Evolutionary conservation across 2,329 filamentous ascomycete species (phyloP), one percentile per base, ranked within the genome.

Genomic region (Fusarium sp.): DNA sequence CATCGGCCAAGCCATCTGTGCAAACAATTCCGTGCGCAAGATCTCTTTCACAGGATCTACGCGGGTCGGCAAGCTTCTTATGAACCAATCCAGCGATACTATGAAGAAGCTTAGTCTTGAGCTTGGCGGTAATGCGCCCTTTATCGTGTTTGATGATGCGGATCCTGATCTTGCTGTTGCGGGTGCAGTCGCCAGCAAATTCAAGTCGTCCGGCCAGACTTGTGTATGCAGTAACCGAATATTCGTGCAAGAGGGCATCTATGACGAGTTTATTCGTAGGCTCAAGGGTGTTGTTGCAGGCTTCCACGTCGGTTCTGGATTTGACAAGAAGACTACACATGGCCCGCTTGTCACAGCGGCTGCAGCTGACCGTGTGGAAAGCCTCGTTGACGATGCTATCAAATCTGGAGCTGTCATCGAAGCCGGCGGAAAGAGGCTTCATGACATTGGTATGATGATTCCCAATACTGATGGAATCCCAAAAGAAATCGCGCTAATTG

Each of bases 141-240:
- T 93, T 77, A 93, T n/a, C n/a, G n/a, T n/a, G n/a, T n/a, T n/a
- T n/a, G n/a, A n/a, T n/a, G n/a, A n/a, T n/a, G n/a, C n/a, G 18
- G 89, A 93, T 75, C 80, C 93, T 18, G 90, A 93, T 42, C 79
- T 80, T 10, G 91, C 91, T 4, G 89, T 93, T 69, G 79, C 55
- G n/a, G 84, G 67, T 77, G 82, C 93, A 28, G 86, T 97, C 50
- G 82, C 89, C 20, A 92, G 88, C 74, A 97, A 97, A 80, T 97
- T 97, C 87, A 91, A 94, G 57, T 92, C 90, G 31, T 94, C 92
- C 0, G 94, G 94, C 35, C 94, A 98, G 84, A 97, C 94, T 0
- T 98, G 94, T 78, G 93, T 97, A 13, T 93, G 91, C 74, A 91
- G 91, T 10, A 94, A 94, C 81, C 85, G 92, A 18, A 86, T 94